Evolutionary conservation across 2,329 filamentous ascomycete genomes (phyloP).

Genomic region (Trichoderma sp.): DNA sequence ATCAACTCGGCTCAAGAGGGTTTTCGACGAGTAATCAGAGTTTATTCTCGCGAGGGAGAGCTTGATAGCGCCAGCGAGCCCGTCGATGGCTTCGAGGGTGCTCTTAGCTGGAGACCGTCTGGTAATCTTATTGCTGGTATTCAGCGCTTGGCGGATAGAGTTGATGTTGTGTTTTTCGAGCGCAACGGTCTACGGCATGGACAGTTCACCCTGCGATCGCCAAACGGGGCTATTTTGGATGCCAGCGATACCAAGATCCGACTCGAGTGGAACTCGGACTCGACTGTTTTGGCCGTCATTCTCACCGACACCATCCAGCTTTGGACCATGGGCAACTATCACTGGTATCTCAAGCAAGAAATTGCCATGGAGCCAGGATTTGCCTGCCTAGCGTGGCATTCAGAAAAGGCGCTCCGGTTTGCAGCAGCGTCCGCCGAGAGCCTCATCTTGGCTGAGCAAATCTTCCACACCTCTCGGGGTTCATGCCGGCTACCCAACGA

Average conservation of each 20-base stretch:
- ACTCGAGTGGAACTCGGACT: slow-evolving; percentile 88
- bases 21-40: slow-evolving; percentile 73
- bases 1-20: slow-evolving; percentile 73
- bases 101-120: slow-evolving; percentile 85
- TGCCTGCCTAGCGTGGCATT: slow-evolving; percentile 66
- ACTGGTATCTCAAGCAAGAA: slow-evolving; percentile 97
- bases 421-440: slow-evolving; percentile 50
- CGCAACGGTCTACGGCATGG: slow-evolving; percentile 96
- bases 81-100: slow-evolving; percentile 83
- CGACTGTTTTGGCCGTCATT: slow-evolving; percentile 80
- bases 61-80: slow-evolving; percentile 94
- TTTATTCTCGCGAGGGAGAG: slow-evolving; percentile 85
- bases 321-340: slow-evolving; percentile 97
- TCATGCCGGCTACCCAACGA: slow-evolving; percentile 70
- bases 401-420: slow-evolving; percentile 74
- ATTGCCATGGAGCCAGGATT: slow-evolving; percentile 43
- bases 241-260: slow-evolving; percentile 52
- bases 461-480: slow-evolving; percentile 65
- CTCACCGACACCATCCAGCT: slow-evolving; percentile 75
- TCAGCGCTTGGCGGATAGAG: slow-evolving; percentile 64
- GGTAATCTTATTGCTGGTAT: slow-evolving; percentile 90
- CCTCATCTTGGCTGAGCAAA: slow-evolving; percentile 62
- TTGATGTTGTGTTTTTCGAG: slow-evolving; percentile 93
- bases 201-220: slow-evolving; percentile 75
- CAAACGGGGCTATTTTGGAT: slow-evolving; percentile 54